Base-by-base conservation (phyloP, 2,329 filamentous ascomycete genomes). In the Sclerotinia glacialis region DNA sequence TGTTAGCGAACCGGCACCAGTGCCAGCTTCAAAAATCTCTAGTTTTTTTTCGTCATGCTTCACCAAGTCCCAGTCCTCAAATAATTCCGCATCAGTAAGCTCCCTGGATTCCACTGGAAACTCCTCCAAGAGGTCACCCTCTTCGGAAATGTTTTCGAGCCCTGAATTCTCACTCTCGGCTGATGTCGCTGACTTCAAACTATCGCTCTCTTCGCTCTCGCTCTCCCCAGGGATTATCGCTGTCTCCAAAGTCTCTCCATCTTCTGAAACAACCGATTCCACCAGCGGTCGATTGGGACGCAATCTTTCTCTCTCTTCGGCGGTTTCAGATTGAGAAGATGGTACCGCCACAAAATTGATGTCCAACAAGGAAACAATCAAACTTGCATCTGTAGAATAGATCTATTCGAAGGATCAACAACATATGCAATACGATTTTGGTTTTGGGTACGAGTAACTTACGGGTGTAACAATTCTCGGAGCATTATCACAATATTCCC, bases 1-100 rank as follows among this genome's bases (percentile, higher is more conserved):
- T 0, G 91, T 94, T 67, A 95, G 78, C 44, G 89, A 88, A 67
- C 91, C 92, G 81, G 93, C 90, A n/a, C 91, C 92, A 4, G 91
- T 95, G 21, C 92, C 91, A 56, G 91, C 91, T 78, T 95, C 92
- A 63, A 95, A 87, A 54, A 95, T 90, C 74, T 94, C 89, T 16
- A 93, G 77, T 0, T 83, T 84, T 11, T 16, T 18, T 26, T 74
- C 47, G 11, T 61, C 26, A 21, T 61, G n/a, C 16, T 46, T n/a
- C 18, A 23, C 46, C 5, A 3, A 23, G 26, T 66, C 37, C 40
- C 5, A 26, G 4, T 16, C 12, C 21, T 53, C 73, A 7, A 9
- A 56, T 34, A 2, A 49, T 44, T 47, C 26, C 18, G 21, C 16
- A 6, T 53, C 37, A 56, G 21, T 37, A 34, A 54, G n/a, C 21